Evolutionary conservation across 768 basidiomycete species (phyloP).

Genomic region (Serendipita vermifera): DNA sequence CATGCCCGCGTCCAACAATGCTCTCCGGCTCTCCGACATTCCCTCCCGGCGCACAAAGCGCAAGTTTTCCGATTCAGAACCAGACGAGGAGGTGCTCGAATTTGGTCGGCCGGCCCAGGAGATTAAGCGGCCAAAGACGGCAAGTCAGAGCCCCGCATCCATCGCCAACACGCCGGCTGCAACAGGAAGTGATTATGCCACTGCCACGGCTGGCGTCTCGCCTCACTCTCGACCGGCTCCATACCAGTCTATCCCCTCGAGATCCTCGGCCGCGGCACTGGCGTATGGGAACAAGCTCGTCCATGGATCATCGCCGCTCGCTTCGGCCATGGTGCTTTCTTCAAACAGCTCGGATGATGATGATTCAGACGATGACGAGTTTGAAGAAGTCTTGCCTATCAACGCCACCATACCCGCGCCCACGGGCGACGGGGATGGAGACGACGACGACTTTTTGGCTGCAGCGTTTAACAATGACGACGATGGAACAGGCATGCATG

Average conservation of each 20-base stretch:
- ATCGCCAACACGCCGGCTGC: neutral
- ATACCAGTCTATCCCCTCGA: neutral
- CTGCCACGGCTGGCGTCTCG: neutral
- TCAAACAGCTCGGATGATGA: neutral
- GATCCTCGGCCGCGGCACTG: neutral
- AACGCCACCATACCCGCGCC: neutral
- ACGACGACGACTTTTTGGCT: neutral
- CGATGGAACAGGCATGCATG: neutral
- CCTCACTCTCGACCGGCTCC: neutral
- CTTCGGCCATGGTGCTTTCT: neutral
- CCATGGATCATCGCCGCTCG: slow-evolving; percentile 3
- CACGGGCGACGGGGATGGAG: neutral
- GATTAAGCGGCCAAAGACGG: neutral
- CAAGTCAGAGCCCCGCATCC: neutral
- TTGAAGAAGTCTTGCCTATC: neutral
- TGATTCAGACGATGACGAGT: neutral
- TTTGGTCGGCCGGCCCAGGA: slow-evolving; percentile 3
- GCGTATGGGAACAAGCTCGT: neutral
- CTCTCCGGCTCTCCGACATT: slow-evolving; percentile 4
- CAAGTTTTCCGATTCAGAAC: slow-evolving; percentile 7
- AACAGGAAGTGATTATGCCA: neutral
- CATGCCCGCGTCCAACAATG: neutral
- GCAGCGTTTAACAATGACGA: slow-evolving; percentile 1
- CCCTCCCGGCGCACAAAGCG: neutral
- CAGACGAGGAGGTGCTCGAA: neutral